These are phyloP conservation scores for Chytridium lagenaria DNA, from an alignment of 371 early-diverging fungal species.

Conservation along the genomic window DNA sequence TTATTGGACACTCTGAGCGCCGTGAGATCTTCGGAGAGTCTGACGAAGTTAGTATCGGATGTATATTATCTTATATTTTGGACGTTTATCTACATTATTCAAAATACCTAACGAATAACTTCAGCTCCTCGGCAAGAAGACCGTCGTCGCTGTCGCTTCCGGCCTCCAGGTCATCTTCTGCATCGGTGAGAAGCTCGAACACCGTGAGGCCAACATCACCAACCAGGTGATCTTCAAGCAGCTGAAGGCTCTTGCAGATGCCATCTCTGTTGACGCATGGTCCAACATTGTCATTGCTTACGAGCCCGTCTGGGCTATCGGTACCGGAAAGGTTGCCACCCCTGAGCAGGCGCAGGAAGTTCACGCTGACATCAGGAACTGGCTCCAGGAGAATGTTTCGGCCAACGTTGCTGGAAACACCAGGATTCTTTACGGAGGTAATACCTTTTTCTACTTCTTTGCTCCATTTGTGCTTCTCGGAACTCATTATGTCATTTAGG, in stretches of 20 bases:
- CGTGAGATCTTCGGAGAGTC: conserved; percentile 92
- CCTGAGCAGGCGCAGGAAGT: conserved; percentile 96
- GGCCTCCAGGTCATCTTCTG: conserved; percentile 97
- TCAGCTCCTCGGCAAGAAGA: conserved; percentile 84
- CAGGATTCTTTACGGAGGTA: conserved; percentile 98
- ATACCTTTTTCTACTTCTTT: conserved; percentile 17
- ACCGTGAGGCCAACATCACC: conserved; percentile 90
- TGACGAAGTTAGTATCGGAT: conserved; percentile 76
- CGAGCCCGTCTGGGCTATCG: conserved; percentile 99
- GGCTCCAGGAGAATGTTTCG: conserved; percentile 84
- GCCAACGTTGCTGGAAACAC: conserved; percentile 81
- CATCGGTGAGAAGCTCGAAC: conserved; percentile 95
- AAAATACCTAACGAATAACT: no score
- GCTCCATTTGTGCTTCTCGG: background rate
- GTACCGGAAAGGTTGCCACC: conserved; percentile 98
- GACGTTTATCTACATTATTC: background rate
- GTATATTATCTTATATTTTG: conserved; percentile 10
- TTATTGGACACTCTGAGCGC: conserved; percentile 99
- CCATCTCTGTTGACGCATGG: conserved; percentile 72
- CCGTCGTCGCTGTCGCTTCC: conserved; percentile 82
- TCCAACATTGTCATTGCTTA: conserved; percentile 97
- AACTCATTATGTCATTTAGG: conserved; percentile 32
- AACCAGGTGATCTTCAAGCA: conserved; percentile 89
- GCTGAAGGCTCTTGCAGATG: conserved; percentile 76
- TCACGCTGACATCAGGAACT: conserved; percentile 87